These are phyloP conservation scores for Mortierella sp. DNA, from an alignment of 371 early-diverging fungal species.

Conservation along the genomic window DNA sequence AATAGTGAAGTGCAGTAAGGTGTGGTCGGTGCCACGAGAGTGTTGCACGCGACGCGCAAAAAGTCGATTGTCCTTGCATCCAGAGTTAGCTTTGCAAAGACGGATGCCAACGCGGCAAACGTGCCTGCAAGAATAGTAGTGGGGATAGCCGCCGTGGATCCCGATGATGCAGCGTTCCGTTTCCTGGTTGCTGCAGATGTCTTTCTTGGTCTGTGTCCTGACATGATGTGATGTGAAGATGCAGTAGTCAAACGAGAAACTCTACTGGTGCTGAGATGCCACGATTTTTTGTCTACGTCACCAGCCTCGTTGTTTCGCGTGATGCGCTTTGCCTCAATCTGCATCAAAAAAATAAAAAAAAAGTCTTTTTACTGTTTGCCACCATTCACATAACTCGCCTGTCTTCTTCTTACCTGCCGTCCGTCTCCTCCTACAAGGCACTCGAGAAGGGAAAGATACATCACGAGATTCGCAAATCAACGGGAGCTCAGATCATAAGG, in stretches of 20 bases:
- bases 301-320: too few species aligned
- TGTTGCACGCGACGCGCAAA: slow-evolving; percentile 36
- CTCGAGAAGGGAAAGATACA: too few species aligned
- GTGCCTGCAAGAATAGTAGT: slow-evolving; percentile 61
- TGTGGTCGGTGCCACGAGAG: slow-evolving; percentile 31
- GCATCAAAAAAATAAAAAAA: too few species aligned
- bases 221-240: slow-evolving; percentile 15
- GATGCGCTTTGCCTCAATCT: too few species aligned
- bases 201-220: slow-evolving; percentile 49
- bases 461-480: too few species aligned
- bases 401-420: too few species aligned
- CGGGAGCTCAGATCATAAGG: too few species aligned
- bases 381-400: too few species aligned
- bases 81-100: slow-evolving; percentile 80
- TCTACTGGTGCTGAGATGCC: background rate
- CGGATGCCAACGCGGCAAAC: slow-evolving; percentile 80
- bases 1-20: slow-evolving; percentile 47
- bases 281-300: too few species aligned
- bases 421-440: too few species aligned
- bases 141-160: slow-evolving; percentile 33
- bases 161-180: slow-evolving; percentile 22
- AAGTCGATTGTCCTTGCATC: slow-evolving; percentile 64
- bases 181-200: slow-evolving; percentile 45
- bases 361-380: background rate
- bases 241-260: background rate